Percentiles rank a stretch among this genome's conserved stretches.
Evolutionary conservation across 768 basidiomycete genomes (phyloP).

Genomic region (Leccinum disarticulatum): DNA sequence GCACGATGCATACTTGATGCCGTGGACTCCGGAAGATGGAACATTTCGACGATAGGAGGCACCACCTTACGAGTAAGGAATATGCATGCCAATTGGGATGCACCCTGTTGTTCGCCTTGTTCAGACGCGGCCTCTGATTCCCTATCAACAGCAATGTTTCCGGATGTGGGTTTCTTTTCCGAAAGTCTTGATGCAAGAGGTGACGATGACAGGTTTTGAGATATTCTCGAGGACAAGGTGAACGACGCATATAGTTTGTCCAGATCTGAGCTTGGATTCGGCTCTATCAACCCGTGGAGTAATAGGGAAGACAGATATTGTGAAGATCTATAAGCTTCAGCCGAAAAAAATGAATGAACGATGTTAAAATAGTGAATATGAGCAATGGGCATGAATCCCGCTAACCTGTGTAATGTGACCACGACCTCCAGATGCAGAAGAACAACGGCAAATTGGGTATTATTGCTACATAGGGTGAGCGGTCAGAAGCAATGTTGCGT

Average conservation of each 20-base stretch:
- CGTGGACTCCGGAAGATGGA: constrained; percentile 46
- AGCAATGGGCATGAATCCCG: neutral
- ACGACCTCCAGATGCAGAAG: constrained; percentile 82
- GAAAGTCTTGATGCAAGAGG: constrained; percentile 11
- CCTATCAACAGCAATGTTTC: constrained; percentile 1
- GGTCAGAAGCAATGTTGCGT: neutral
- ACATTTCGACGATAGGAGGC: constrained; percentile 46
- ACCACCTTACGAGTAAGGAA: constrained; percentile 56
- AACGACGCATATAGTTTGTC: constrained; percentile 53
- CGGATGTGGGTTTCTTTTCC: constrained; percentile 3
- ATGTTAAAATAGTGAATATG: neutral
- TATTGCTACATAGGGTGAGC: constrained; percentile 49
- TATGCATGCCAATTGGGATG: constrained; percentile 29
- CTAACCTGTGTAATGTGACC: constrained; percentile 80
- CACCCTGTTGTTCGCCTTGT: neutral
- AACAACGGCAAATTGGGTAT: constrained; percentile 86
- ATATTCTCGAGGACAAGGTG: constrained; percentile 18
- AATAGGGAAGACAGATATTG: constrained; percentile 64
- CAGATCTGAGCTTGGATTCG: constrained; percentile 52
- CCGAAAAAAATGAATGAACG: neutral
- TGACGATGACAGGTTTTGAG: constrained; percentile 7
- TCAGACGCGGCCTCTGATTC: constrained; percentile 1
- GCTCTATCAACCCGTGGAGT: constrained; percentile 52
- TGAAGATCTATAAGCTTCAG: constrained; percentile 66
- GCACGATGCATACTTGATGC: constrained; percentile 60